Base-by-base conservation (phyloP, 106 monocot species). In the Acanthochlamys bracteata region DNA sequence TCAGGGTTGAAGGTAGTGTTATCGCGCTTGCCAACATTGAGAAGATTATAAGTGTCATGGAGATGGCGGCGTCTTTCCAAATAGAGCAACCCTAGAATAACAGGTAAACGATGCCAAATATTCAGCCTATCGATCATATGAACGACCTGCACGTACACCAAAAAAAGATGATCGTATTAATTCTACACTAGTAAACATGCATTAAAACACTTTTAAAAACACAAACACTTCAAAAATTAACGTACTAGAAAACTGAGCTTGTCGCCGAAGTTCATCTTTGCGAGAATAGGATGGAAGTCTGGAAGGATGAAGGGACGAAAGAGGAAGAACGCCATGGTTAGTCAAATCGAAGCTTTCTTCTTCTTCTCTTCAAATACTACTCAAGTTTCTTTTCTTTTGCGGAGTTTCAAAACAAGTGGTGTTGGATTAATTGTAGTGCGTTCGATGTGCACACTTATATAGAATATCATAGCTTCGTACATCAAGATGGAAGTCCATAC, bases 101-200 rank as follows among this genome's bases (percentile, higher is more conserved):
- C 86, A 11, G 86, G 86, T 45, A 86, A 33, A 55, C 73, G 59
- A 64, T 86, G 79, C 86, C 86, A 82, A 10, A 79, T 19, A 13
- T 61, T 65, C 3, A 74, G 20, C 75, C 27, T 78, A 55, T 86
- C 86, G 15, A 82, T 24, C 20, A 61, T 24, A 51, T 82, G 81
- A 55, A 86, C 79, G 13, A 67, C 26, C 82, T 86, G 60, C 23
- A 66, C 4, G 23, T 20, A n/a, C n/a, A 39, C 27, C 1, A 62
- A n/a, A 40, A 61, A 4, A 33, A 4, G 3, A 8, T 4, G 4
- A n/a, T 3, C 12, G n/a, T n/a, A n/a, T n/a, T n/a, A n/a, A n/a
- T n/a, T n/a, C n/a, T n/a, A n/a, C n/a, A n/a, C n/a, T n/a, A n/a
- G n/a, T n/a, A n/a, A n/a, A n/a, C n/a, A n/a, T n/a, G n/a, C n/a